These are phyloP conservation scores for Barnettozyma californica DNA, from an alignment of 805 yeast species.

Conservation along the genomic window DNA sequence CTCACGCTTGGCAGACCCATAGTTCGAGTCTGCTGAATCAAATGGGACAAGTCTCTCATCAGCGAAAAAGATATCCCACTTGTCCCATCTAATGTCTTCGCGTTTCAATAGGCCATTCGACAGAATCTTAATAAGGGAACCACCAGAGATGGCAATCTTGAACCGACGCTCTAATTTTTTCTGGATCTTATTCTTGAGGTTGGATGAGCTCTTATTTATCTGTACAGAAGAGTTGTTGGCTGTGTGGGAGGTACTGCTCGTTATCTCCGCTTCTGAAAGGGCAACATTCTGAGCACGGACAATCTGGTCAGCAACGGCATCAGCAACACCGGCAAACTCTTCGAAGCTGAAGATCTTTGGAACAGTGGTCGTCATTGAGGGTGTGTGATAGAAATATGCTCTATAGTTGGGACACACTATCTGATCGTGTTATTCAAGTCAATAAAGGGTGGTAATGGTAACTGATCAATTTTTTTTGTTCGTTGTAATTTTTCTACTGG, in stretches of 20 bases:
- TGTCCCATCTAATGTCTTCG: constrained; percentile 78
- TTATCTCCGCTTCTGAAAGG: constrained; percentile 13
- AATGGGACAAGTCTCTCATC: constrained; percentile 94
- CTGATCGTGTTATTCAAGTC: background rate
- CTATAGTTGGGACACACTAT: background rate
- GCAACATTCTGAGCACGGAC: constrained; percentile 76
- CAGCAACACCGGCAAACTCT: constrained; percentile 85
- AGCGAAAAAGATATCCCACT: constrained; percentile 95
- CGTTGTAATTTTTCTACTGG: background rate
- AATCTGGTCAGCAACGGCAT: constrained; percentile 94
- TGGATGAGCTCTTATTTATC: constrained; percentile 11
- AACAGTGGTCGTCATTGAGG: constrained; percentile 79
- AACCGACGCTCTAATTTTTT: constrained; percentile 56
- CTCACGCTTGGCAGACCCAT: constrained; percentile 81
- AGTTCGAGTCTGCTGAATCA: constrained; percentile 75
- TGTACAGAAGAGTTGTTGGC: constrained; percentile 9
- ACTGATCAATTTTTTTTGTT: background rate
- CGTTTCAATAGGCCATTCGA: constrained; percentile 79
- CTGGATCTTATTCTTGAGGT: constrained; percentile 12
- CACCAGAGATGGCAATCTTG: constrained; percentile 89
- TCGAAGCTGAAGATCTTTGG: constrained; percentile 93
- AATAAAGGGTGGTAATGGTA: background rate
- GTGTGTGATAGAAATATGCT: background rate
- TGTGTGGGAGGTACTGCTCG: constrained; percentile 6
- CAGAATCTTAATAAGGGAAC: constrained; percentile 81